phyloP scores from a whole-genome alignment of 495 filamentous ascomycete genomes.

The Penicillium pancosmium region DNA sequence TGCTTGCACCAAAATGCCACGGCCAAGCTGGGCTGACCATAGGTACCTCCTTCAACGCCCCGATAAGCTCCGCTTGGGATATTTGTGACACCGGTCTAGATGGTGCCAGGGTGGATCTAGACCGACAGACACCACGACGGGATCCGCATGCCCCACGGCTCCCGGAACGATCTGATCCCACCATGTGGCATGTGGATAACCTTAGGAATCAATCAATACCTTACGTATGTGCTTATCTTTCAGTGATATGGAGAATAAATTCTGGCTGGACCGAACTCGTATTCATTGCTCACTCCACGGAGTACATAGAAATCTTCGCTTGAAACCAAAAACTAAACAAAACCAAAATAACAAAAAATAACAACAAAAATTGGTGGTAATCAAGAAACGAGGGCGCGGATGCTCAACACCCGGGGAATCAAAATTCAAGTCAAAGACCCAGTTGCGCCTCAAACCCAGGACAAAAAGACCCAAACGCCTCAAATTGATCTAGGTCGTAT shows the following conservation, averaged over 20 bases:
- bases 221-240: conserved; percentile 1
- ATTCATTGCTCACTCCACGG: conserved; percentile 14
- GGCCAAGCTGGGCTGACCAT: not conserved
- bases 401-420: conserved; percentile 18
- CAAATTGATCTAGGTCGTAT: conserved; percentile 16
- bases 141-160: conserved; percentile 4
- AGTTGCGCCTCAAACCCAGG: conserved; percentile 21
- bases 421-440: conserved; percentile 9
- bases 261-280: conserved; percentile 3
- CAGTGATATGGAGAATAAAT: not conserved
- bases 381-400: conserved; percentile 16
- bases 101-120: conserved; percentile 4
- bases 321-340: conserved; percentile 1
- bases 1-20: conserved; percentile 5
- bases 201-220: not conserved
- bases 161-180: conserved; percentile 1
- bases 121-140: not conserved
- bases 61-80: conserved; percentile 1
- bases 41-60: not conserved
- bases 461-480: conserved; percentile 21
- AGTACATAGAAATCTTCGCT: not conserved
- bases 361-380: not conserved
- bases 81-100: not conserved
- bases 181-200: conserved; percentile 5
- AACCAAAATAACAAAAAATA: conserved; percentile 2